These are phyloP conservation scores for Dichotomocladium elegans DNA, from an alignment of 371 early-diverging fungal genomes.

Conservation along the genomic window DNA sequence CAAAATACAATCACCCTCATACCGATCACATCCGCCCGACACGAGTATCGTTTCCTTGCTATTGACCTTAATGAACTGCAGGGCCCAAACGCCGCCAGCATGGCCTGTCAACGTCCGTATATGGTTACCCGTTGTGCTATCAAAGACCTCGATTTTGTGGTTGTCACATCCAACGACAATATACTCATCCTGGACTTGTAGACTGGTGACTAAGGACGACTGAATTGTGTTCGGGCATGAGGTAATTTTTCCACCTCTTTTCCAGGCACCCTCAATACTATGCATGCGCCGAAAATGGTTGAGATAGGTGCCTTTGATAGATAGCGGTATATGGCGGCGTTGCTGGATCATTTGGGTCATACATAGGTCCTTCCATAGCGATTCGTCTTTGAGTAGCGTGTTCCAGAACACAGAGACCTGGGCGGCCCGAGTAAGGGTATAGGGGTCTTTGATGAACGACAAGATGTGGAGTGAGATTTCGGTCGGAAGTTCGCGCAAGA, in stretches of 20 bases:
- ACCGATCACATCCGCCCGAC: constrained; percentile 78
- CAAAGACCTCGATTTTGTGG: constrained; percentile 78
- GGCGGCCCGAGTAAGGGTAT: constrained; percentile 69
- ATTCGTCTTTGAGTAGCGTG: constrained; percentile 62
- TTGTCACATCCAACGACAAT: constrained; percentile 87
- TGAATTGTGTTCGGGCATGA: constrained; percentile 51
- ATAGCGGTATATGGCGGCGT: constrained; percentile 27
- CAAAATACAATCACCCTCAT: constrained; percentile 13
- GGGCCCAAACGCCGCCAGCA: constrained; percentile 92
- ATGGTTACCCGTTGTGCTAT: constrained; percentile 62
- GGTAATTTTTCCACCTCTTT: constrained; percentile 58
- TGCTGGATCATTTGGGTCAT: constrained; percentile 41
- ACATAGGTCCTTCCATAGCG: constrained; percentile 48
- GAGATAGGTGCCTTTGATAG: constrained; percentile 56
- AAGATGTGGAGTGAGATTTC: constrained; percentile 74
- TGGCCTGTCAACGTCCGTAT: constrained; percentile 77
- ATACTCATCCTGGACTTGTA: constrained; percentile 83
- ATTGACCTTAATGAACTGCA: constrained; percentile 67
- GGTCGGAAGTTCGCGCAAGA: constrained; percentile 69
- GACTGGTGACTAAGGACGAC: constrained; percentile 75
- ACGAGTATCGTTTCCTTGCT: constrained; percentile 56
- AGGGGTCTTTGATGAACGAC: constrained; percentile 63
- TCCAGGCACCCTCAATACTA: constrained; percentile 73
- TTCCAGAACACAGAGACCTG: constrained; percentile 78
- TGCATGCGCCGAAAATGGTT: constrained; percentile 68